These are phyloP conservation scores for Tuber aestivum DNA, from an alignment of 495 filamentous ascomycete species.

Conservation along the genomic window DNA sequence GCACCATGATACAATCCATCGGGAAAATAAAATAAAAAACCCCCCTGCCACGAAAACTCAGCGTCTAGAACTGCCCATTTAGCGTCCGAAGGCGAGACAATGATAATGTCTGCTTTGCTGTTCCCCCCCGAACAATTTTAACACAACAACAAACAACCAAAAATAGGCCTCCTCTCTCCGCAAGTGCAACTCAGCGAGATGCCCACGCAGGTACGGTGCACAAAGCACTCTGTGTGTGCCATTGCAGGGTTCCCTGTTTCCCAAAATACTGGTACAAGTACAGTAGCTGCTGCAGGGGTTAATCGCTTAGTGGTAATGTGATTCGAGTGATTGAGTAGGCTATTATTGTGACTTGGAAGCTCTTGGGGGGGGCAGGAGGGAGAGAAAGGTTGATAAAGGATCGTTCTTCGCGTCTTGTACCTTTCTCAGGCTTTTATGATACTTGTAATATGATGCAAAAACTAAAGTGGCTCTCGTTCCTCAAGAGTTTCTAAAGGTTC, in stretches of 20 bases:
- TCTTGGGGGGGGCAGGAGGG: background rate
- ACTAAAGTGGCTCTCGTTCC: background rate
- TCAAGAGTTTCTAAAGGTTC: background rate
- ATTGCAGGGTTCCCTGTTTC: background rate
- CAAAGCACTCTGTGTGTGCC: background rate
- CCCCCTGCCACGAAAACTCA: background rate
- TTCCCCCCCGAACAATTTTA: background rate
- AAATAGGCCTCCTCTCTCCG: background rate
- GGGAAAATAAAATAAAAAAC: too few species aligned
- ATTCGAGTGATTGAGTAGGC: background rate
- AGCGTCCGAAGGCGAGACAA: background rate
- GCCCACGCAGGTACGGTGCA: background rate
- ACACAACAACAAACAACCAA: constrained; percentile 3
- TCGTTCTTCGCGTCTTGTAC: background rate
- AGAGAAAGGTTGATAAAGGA: background rate
- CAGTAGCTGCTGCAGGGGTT: background rate
- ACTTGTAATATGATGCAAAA: background rate
- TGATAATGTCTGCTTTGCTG: background rate
- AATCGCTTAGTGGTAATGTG: background rate
- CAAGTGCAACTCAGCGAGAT: background rate
- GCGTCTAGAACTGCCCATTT: background rate
- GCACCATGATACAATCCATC: background rate
- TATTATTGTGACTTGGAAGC: background rate
- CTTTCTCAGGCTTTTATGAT: background rate
- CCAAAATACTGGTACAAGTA: background rate